Conservation (phyloP, 495 filamentous ascomycete genomes). For the Penicillium maclennaniae region DNA sequence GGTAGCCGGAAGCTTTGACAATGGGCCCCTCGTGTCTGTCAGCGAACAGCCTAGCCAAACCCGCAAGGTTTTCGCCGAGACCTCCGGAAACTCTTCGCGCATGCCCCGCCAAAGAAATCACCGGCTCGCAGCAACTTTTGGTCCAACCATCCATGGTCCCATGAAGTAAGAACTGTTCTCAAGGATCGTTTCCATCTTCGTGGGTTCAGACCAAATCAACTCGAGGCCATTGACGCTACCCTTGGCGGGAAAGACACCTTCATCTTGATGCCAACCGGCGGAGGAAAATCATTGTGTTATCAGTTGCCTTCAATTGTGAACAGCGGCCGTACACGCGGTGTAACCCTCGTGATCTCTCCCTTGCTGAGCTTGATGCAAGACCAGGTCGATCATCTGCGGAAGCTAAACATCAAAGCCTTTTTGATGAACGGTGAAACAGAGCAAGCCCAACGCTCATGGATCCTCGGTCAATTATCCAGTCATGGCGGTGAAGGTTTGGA, state of each 20-base stretch:
- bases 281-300: constrained; percentile 95
- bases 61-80: constrained; percentile 52
- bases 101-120: constrained; percentile 32
- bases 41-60: constrained; percentile 23
- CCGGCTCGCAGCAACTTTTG: constrained; percentile 35
- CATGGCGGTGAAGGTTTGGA: constrained; percentile 65
- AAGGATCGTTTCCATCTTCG: constrained; percentile 76
- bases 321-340: constrained; percentile 73
- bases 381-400: constrained; percentile 75
- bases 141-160: constrained; percentile 67
- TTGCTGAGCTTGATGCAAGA: constrained; percentile 95
- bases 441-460: constrained; percentile 49
- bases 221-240: constrained; percentile 94
- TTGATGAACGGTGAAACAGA: constrained; percentile 72
- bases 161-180: constrained; percentile 73
- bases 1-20: constrained; percentile 54
- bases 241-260: constrained; percentile 83
- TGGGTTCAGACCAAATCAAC: constrained; percentile 85
- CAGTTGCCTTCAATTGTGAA: constrained; percentile 86
- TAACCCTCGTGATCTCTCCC: constrained; percentile 93
- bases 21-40: constrained; percentile 29
- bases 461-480: constrained; percentile 59
- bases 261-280: constrained; percentile 95
- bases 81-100: constrained; percentile 46
- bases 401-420: constrained; percentile 72